phyloP scores from a whole-genome alignment of 2,329 filamentous ascomycete genomes.

The Thermothelomyces thermophilus region DNA sequence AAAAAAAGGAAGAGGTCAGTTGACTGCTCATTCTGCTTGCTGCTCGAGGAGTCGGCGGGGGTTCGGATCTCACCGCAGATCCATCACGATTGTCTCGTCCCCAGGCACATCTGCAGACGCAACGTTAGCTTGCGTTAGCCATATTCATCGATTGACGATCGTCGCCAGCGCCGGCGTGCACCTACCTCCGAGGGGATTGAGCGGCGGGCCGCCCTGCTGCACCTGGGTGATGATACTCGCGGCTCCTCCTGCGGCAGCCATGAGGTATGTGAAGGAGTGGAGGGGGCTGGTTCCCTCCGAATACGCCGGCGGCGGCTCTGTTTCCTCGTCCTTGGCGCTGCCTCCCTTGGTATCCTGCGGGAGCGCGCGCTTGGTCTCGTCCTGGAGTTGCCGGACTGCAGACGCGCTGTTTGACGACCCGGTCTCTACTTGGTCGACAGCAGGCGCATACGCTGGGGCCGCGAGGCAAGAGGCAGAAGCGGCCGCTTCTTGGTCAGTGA shows the following conservation, averaged over 20 bases:
- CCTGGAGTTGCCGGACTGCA: constrained; percentile 33
- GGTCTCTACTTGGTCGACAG: constrained; percentile 16
- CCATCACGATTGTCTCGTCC: constrained; percentile 92
- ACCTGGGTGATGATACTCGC: constrained; percentile 99
- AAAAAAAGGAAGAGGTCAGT: too few species aligned
- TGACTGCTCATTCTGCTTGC: too few species aligned
- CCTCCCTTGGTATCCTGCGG: constrained; percentile 69
- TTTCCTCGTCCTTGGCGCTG: constrained; percentile 62
- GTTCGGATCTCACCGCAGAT: constrained; percentile 64
- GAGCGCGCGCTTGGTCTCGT: constrained; percentile 78
- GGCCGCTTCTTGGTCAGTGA: constrained; percentile 17
- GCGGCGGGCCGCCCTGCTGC: constrained; percentile 82
- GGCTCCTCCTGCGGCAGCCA: constrained; percentile 94
- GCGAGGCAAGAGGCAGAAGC: constrained; percentile 31
- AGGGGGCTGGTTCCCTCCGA: constrained; percentile 91
- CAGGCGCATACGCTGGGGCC: constrained; percentile 46
- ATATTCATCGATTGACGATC: too few species aligned
- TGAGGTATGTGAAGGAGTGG: constrained; percentile 88
- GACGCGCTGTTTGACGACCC: constrained; percentile 21
- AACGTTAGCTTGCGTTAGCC: constrained; percentile 15
- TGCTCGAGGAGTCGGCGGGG: too few species aligned
- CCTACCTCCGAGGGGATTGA: constrained; percentile 82
- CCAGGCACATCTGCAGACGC: constrained; percentile 60
- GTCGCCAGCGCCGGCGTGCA: too few species aligned
- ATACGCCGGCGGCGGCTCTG: constrained; percentile 92